Evolutionary conservation across 2,329 filamentous ascomycete genomes (phyloP), one percentile per base, ranked within the genome.

Genomic region (Trichoderma hamatum): DNA sequence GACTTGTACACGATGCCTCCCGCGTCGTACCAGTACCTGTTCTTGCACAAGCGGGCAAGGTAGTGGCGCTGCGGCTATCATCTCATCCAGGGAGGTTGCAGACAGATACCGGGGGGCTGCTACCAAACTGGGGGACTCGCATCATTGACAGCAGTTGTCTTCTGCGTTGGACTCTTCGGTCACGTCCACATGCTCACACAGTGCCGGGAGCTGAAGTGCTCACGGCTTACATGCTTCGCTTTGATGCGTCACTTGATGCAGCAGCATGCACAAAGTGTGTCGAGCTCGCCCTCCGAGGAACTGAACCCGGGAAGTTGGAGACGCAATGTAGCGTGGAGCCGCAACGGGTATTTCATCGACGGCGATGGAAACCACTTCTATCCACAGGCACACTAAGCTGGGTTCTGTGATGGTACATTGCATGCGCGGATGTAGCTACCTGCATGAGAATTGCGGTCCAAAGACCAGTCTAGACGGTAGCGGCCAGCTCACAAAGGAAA

Each of bases 71-170:
- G 46, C 43, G 52, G 62, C 51, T 34, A 26, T 46, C 62, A 56
- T 56, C 62, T 65, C 36, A 14, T 21, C 43, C 54, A 39, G 39
- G 55, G 30, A 39, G 39, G 64, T 55, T 67, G 64, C 56, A 62
- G 63, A 43, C 43, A 64, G 66, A 68, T 68, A 51, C 66, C 58
- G 58, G 66, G 52, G 36, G 34, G 4, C 32, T 54, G n/a, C 34
- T n/a, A 28, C 36, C 30, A 65, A 56, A 24, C 26, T 24, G 52
- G 51, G 52, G 36, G 52, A 56, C 56, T 55, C 56, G 26, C 62
- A 56, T 21, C 62, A 43, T 65, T 65, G 62, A 65, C 62, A 65
- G 36, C 62, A 65, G 56, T 65, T n/a, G 56, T 65, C 36, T 49
- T 55, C 62, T 56, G 62, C 52, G 52, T 55, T 51, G 52, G 62